Percentiles rank a stretch among this genome's conserved stretches.
phyloP scores from a whole-genome alignment of 2,329 filamentous ascomycete species.

The Clarireedia paspali region DNA sequence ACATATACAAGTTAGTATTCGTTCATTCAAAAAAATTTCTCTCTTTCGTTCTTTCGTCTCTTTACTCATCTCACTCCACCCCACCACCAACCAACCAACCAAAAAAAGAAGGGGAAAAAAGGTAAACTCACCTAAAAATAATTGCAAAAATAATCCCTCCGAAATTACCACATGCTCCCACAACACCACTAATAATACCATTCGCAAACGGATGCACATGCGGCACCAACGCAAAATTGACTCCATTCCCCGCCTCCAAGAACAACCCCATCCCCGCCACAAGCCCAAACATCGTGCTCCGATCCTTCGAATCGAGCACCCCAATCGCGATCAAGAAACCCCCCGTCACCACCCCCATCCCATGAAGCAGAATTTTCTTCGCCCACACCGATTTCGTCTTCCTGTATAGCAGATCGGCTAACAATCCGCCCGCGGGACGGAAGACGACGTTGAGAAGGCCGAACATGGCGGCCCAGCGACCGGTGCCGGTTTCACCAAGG shows the following conservation, averaged over 20 bases:
- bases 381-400: conserved; percentile 44
- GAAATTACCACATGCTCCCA: conserved; percentile 74
- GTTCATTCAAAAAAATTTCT: no score
- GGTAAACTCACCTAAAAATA: conserved; percentile 45
- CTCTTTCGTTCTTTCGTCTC: no score
- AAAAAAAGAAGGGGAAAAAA: neutral
- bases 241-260: conserved; percentile 76
- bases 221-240: conserved; percentile 79
- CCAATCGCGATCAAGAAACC: conserved; percentile 57
- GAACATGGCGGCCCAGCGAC: conserved; percentile 65
- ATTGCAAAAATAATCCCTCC: conserved; percentile 81
- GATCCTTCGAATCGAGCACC: conserved; percentile 50
- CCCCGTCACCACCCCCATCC: conserved; percentile 47
- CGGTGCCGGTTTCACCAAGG: conserved; percentile 47
- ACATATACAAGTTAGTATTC: no score
- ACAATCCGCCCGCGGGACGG: conserved; percentile 56
- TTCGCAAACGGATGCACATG: conserved; percentile 78
- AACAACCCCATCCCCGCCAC: conserved; percentile 74
- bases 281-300: conserved; percentile 66
- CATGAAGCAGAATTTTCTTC: conserved; percentile 56
- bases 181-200: conserved; percentile 66
- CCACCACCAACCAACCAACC: conserved; percentile 30
- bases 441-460: conserved; percentile 65
- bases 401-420: conserved; percentile 36
- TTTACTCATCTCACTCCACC: neutral